Percentiles rank a stretch among this genome's conserved stretches.
Conservation (phyloP, 1,139 yeast genomes). For the Saccharomyces hybrid region DNA sequence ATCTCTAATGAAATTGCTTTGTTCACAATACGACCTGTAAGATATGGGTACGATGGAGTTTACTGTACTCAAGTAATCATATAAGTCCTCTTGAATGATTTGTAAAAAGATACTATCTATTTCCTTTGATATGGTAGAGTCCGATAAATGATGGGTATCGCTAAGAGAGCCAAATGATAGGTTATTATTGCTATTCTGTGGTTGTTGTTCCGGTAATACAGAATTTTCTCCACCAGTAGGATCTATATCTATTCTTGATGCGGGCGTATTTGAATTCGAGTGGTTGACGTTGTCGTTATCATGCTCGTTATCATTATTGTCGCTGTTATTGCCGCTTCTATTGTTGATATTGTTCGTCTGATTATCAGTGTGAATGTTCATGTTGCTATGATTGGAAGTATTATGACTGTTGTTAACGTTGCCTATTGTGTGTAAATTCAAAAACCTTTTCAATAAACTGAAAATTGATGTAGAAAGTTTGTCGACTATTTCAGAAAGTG, state of each 20-base stretch:
- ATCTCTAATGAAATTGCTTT: constrained; percentile 9
- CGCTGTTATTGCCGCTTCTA: not conserved
- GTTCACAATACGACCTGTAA: constrained; percentile 14
- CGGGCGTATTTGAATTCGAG: not conserved
- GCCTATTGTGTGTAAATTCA: constrained; percentile 7
- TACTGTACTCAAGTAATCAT: constrained; percentile 16
- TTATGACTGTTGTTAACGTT: not conserved
- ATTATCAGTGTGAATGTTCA: not conserved
- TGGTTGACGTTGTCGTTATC: constrained; percentile 3
- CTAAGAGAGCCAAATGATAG: not conserved
- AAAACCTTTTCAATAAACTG: constrained; percentile 9
- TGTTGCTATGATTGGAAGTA: not conserved
- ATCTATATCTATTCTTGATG: not conserved
- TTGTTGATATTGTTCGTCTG: not conserved
- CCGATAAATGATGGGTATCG: not conserved
- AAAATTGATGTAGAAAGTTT: constrained; percentile 8
- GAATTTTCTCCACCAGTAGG: not conserved
- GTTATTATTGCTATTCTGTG: not conserved
- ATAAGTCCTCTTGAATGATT: constrained; percentile 14
- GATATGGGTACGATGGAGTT: constrained; percentile 17
- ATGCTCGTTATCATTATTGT: not conserved
- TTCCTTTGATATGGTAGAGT: not conserved
- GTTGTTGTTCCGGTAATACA: not conserved
- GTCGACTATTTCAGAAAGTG: constrained; percentile 17
- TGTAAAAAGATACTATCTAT: constrained; percentile 6